Evolutionary conservation across 2,329 filamentous ascomycete genomes (phyloP), one percentile per base, ranked within the genome.

Genomic region (Endoconidiophora laricicola): DNA sequence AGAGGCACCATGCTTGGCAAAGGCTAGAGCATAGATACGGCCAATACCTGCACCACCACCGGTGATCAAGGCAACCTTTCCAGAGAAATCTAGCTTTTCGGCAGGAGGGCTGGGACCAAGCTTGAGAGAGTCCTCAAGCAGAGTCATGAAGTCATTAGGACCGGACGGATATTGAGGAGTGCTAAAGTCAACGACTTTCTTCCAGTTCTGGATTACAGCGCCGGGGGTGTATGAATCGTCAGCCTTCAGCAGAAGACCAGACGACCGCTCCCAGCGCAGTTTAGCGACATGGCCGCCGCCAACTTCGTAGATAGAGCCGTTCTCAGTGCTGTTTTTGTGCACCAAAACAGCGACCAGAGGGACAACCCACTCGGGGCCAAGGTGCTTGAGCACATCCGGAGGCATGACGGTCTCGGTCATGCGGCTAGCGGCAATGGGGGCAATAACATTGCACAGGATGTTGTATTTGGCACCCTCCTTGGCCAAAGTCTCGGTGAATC

Each of bases 391-490:
- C 38, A 94, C 76, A 62, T 95, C 88, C n/a, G 86, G 86, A 33
- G 88, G 87, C 86, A 95, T 90, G 57, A 95, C 75, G 16, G 90
- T 95, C 64, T 87, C 79, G 41, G 88, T 95, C 87, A 96, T 93
- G 64, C 90, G 81, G 69, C 84, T 91, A 54, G 88, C 91, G 58
- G 90, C 66, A 61, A 95, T 88, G 48, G 91, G 91, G 16, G 91
- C 87, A 69, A 98, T 93, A 59, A 86, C 86, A 66, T 98, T 98
- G 71, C 74, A 79, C 60, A 94, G 69, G 58, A 98, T 96, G 74
- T 96, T 96, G 72, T 98, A 98, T 70, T 96, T 96, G 63, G 78
- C 72, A 57, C 91, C 91, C 71, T 98, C 91, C 74, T 96, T 96
- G 54, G 91, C 91, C 55, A 98, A 75, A 3, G 91, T 95, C 74